Conservation (phyloP, 495 filamentous ascomycete genomes). For the Penicillium nucicola region DNA sequence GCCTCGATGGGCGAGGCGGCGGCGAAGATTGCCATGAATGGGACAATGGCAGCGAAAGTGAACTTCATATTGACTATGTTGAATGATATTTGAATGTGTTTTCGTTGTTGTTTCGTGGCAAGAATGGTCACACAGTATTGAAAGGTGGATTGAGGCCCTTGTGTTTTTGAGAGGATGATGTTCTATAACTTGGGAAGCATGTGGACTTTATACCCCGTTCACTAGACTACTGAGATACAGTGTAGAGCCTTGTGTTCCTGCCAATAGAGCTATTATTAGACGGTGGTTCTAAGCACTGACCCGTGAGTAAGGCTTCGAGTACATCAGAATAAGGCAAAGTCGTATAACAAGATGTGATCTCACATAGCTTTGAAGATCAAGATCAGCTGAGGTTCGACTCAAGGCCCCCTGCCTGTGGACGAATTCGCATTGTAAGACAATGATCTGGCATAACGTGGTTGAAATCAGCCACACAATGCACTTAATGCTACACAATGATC, state of each 20-base stretch:
- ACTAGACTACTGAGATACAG: not conserved
- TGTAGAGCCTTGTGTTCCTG: not conserved
- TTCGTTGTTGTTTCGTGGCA: no score
- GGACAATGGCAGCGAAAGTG: slow-evolving; percentile 5
- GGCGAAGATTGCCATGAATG: slow-evolving; percentile 14
- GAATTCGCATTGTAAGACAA: no score
- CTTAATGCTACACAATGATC: no score
- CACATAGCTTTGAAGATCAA: no score
- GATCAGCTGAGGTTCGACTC: no score
- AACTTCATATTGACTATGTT: slow-evolving; percentile 24
- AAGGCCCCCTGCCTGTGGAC: no score
- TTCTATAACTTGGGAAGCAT: not conserved
- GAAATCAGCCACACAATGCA: no score
- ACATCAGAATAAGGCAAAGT: no score
- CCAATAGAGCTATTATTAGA: not conserved
- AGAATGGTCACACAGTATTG: not conserved
- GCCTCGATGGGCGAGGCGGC: slow-evolving; percentile 14
- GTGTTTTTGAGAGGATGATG: not conserved
- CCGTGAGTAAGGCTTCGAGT: not conserved
- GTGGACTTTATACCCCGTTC: not conserved
- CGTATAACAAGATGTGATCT: no score
- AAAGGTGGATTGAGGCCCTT: not conserved
- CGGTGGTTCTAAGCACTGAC: no score
- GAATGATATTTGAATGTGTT: not conserved
- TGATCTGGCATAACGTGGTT: no score